Evolutionary conservation across 192 early-diverging fungal genomes (phyloP), one percentile per base, ranked within the genome.

Genomic region (Geranomyces variabilis): DNA sequence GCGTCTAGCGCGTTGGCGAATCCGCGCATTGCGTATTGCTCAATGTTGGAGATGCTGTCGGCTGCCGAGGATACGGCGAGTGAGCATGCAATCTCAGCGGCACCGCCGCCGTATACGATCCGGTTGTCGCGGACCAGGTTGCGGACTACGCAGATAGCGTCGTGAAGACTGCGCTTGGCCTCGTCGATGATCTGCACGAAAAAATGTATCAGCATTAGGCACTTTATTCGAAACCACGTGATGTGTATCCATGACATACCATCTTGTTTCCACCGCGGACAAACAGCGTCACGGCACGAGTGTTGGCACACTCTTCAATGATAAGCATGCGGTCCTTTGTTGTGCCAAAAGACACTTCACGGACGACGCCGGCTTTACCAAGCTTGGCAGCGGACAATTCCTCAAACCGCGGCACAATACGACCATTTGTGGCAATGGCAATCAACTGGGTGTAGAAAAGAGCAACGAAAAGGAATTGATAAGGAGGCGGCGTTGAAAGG

Each of bases 21-120:
- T n/a, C 91, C 92, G 73, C 98, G 90, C 92, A 98, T 97, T n/a
- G 98, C 98, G 72, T 99, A 99, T 84, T 99, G 98, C 84, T 99
- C 96, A 64, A 98, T 93, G 14, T 87, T 80, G 22, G 93, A 94
- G 46, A 93, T 89, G 74, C 86, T 67, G 83, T 97, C 97, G 24
- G 97, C 97, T 56, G 90, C 94, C 70, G 90, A 88, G 36, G 91
- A 88, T 10, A 99, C 92, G 36, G 94, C 96, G 46, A 99, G 82
- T n/a, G 96, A 92, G 79, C 92, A 93, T 72, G 91, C 86, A 72
- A 99, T 94, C 81, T 99, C 98, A 53, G 98, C 96, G 43, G 98
- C 93, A 45, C 96, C 98, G 56, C 98, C 98, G 59, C 98, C 98
- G 78, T 99, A 99, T 1, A 99, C 96, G 41, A 99, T 95, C 69